Evolutionary conservation across 78 protist species (phyloP).

Genomic region (Guillardia theta): DNA sequence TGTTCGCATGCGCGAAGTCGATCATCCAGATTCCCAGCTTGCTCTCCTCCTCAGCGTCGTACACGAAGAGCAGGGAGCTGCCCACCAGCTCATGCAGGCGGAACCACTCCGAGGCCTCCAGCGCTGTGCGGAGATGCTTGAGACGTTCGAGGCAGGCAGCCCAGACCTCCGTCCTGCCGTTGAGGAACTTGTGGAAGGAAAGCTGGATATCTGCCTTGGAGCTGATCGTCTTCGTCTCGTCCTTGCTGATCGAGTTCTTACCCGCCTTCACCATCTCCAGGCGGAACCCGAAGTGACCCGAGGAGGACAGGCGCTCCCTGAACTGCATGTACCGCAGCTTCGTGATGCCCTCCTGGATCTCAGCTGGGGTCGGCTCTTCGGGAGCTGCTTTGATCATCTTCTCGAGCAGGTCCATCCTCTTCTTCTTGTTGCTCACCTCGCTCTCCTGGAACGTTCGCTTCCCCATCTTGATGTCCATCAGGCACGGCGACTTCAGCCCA

Average conservation of each 20-base stretch:
- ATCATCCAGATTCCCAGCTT: background rate
- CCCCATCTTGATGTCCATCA: constrained; percentile 5
- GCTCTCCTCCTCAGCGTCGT: background rate
- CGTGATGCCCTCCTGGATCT: constrained; percentile 37
- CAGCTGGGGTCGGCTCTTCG: constrained; percentile 14
- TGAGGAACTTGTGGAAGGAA: no score
- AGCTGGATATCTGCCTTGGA: no score
- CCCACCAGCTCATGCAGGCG: background rate
- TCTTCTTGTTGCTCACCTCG: background rate
- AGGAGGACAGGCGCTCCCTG: constrained; percentile 23
- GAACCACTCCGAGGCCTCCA: no score
- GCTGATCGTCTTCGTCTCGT: no score
- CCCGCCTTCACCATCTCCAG: no score
- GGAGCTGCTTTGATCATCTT: constrained; percentile 28
- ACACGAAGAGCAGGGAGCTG: background rate
- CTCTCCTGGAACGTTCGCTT: background rate
- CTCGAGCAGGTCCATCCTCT: background rate
- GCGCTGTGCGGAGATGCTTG: no score
- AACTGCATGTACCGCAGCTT: constrained; percentile 58
- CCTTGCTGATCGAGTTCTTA: no score
- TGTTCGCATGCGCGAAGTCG: background rate
- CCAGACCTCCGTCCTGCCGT: no score
- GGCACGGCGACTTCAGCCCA: no score
- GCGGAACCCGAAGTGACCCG: background rate
- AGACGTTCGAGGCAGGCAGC: no score